Evolutionary conservation across 2,329 filamentous ascomycete species (phyloP), one percentile per base, ranked within the genome.

Genomic region (Pseudocercospora musae): DNA sequence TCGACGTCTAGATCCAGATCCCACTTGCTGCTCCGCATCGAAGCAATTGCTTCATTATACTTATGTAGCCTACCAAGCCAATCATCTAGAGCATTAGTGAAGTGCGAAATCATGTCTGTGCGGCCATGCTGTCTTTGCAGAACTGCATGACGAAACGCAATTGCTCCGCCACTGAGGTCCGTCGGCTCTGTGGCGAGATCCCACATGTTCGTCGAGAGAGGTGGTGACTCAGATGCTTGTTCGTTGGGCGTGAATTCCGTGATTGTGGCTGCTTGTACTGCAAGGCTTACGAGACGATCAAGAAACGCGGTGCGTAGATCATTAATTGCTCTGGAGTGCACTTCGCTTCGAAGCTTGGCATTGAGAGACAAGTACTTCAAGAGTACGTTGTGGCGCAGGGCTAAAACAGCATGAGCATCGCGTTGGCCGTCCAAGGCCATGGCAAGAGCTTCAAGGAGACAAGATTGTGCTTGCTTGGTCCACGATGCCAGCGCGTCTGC

Each of bases 61-160:
- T 87, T 85, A 63, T 88, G 84, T n/a, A 96, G 85, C 4, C 88
- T 84, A n/a, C 81, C 80, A 50, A 87, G 84, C 92, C 93, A 97
- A 1, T 82, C 82, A 62, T 86, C 82, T 71, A 95, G 95, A 50
- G 83, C 80, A 11, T 85, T 85, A 0, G 94, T 84, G 10, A 85
- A 80, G 23, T 50, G 48, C 23, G 25, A 50, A 25, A 50, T 50
- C 10, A 9, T 27, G 48, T 50, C 61, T 87, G 88, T 89, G 55
- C 88, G 85, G 5, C 94, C 93, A 69, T 93, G 85, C 7, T 91
- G 82, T 20, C 88, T 85, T 31, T 88, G 83, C 8, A 89, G 76
- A 21, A 96, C 83, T 18, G 85, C 85, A 63, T 87, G 80, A 52
- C 92, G 88, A 75, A 96, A 91, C 0, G 79, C 74, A 2, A 82